Evolutionary conservation across 208 protist genomes (phyloP).

Genomic region (Acanthamoeba sp.): DNA sequence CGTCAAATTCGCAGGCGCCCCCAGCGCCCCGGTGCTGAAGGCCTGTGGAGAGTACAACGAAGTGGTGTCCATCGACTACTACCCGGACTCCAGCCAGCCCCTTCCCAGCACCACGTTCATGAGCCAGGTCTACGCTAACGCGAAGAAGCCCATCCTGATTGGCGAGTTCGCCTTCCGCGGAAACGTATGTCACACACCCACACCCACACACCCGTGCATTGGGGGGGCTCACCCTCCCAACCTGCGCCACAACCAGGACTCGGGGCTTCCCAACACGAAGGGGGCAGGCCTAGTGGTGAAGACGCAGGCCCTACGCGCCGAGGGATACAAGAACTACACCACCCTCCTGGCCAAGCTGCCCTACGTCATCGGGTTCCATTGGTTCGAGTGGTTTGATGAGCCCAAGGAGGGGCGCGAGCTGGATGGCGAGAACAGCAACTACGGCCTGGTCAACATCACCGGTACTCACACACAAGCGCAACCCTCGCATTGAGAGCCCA

Average conservation of each 20-base stretch:
- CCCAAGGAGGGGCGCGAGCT: background rate
- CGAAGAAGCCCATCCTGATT: background rate
- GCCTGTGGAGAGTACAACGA: background rate
- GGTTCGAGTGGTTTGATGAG: constrained; percentile 15
- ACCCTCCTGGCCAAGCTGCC: background rate
- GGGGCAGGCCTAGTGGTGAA: background rate
- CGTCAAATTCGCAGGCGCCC: background rate
- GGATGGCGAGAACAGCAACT: constrained; percentile 23
- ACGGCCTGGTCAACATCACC: background rate
- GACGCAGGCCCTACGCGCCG: background rate
- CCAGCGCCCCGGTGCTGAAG: background rate
- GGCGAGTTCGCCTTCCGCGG: background rate
- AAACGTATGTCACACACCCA: background rate
- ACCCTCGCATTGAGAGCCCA: too few species aligned
- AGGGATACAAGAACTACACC: constrained; percentile 38
- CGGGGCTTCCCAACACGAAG: background rate
- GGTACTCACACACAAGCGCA: background rate
- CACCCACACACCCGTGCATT: background rate
- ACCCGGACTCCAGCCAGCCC: background rate
- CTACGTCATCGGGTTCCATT: constrained; percentile 5
- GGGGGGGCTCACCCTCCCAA: too few species aligned
- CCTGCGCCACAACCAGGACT: background rate
- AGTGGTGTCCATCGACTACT: background rate
- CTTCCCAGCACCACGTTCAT: background rate
- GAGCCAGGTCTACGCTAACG: background rate